Evolutionary conservation across 1,284 basidiomycete genomes (phyloP), one percentile per base, ranked within the genome.

Genomic region (Tremellales sp.): DNA sequence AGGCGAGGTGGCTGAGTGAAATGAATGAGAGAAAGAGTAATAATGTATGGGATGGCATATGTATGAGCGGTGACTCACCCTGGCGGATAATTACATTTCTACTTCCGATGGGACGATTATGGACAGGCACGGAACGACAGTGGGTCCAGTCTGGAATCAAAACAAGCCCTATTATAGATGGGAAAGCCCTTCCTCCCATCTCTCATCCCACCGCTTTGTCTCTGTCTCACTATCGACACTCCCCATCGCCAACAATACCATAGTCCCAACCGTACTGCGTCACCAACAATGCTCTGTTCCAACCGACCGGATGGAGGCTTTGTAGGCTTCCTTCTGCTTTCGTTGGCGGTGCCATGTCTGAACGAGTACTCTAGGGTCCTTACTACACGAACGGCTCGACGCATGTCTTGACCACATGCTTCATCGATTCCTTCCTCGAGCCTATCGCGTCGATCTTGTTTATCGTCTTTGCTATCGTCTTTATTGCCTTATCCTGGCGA

Each of bases 1-100:
- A 3, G 71, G 71, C 8, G 39, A 52, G 14, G 58, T 70, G 1
- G 51, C 22, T 26, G 29, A 21, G 37, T 45, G 16, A 31, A 9
- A 43, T 31, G 19, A 18, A 21, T 14, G n/a, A n/a, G n/a, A n/a
- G n/a, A n/a, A n/a, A n/a, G n/a, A n/a, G n/a, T n/a, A n/a, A n/a
- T n/a, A n/a, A n/a, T n/a, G n/a, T n/a, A n/a, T n/a, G n/a, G n/a
- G n/a, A n/a, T n/a, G n/a, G n/a, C n/a, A n/a, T n/a, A n/a, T n/a
- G n/a, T n/a, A n/a, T n/a, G n/a, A n/a, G n/a, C n/a, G n/a, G n/a
- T n/a, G n/a, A n/a, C n/a, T n/a, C n/a, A n/a, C n/a, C n/a, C n/a
- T n/a, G n/a, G n/a, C n/a, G n/a, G n/a, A n/a, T n/a, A n/a, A n/a
- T n/a, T n/a, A n/a, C n/a, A n/a, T n/a, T n/a, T n/a, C n/a, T n/a